Base-by-base conservation (phyloP, 495 filamentous ascomycete genomes). In the Penicillium pulvis region DNA sequence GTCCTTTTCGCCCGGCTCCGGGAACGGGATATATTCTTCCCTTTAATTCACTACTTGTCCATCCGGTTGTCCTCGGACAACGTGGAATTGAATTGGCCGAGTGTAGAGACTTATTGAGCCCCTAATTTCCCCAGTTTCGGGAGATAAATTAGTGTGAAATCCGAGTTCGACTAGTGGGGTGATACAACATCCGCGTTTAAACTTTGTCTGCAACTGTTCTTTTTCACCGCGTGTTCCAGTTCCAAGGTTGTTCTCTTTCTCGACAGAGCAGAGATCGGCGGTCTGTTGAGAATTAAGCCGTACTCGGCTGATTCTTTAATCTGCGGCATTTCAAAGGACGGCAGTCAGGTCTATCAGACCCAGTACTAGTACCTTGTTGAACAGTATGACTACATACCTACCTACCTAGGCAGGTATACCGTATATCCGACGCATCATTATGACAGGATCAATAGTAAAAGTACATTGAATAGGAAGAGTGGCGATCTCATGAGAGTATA, bases 401-500 rank as follows among this genome's bases (percentile, higher is more conserved):
- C 28, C 6, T 7, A 28, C 28, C 28, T 28, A 1, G 6, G 28
- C 28, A 28, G 28, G 3, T 7, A 28, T 28, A 28, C 6, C 28
- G 1, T 36, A 36, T 36, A 36, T 4, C 20, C 20, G 20, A 23
- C 2, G 20, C 20, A 36, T 4, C 33, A 36, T 36, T 39, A 6
- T 28, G 4, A 19, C 30, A 44, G 28, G 6, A 5, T 45, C 56
- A 55, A 49, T 59, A 49, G 14, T 58, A 56, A 55, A 60, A 67
- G 49, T 64, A 69, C 62, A 66, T 62, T 55, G 66, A 72, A 53
- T 74, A 76, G 74, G 67, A 73, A 53, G 75, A 78, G 75, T 67
- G 75, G 75, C 66, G 75, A 78, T 74, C 67, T 73, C 65, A 56
- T 68, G 57, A 67, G 67, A 66, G 71, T 78, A 76, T 75, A 71